phyloP scores from a whole-genome alignment of 2,329 filamentous ascomycete species.

The Diaporthe sp. region DNA sequence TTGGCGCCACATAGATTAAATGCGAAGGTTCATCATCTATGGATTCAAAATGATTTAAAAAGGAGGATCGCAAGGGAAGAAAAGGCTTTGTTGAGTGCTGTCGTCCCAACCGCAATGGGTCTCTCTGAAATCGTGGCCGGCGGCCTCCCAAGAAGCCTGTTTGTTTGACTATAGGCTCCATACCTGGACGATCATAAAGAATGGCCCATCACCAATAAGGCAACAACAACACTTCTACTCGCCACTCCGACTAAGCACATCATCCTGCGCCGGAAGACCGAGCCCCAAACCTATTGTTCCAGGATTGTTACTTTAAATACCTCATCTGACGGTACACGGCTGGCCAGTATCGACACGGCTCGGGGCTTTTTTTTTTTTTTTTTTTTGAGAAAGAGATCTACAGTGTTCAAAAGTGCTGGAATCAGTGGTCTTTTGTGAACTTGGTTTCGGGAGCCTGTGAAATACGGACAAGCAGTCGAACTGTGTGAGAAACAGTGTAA shows the following conservation, averaged over 20 bases:
- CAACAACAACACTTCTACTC: not conserved
- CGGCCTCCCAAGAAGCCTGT: slow-evolving; percentile 29
- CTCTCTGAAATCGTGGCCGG: slow-evolving; percentile 25
- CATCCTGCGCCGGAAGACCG: slow-evolving; percentile 12
- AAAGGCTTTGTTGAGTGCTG: not conserved
- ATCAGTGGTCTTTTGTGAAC: slow-evolving; percentile 20
- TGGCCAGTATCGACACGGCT: slow-evolving; percentile 25
- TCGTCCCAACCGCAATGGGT: slow-evolving; percentile 20
- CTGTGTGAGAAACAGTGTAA: slow-evolving; percentile 14
- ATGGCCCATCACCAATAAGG: slow-evolving; percentile 25
- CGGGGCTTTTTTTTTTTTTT: not conserved
- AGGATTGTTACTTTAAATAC: slow-evolving; percentile 6
- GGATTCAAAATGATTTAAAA: slow-evolving; percentile 23
- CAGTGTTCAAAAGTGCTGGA: not conserved
- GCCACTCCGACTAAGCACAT: slow-evolving; percentile 10
- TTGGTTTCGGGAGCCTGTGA: not conserved
- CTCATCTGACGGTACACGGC: slow-evolving; percentile 20
- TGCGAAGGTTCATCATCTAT: slow-evolving; percentile 14
- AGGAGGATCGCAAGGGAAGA: slow-evolving; percentile 24
- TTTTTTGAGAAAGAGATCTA: not conserved
- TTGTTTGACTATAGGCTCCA: not conserved
- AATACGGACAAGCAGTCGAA: not conserved
- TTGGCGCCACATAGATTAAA: slow-evolving; percentile 28
- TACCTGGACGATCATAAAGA: slow-evolving; percentile 17
- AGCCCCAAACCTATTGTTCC: slow-evolving; percentile 8